phyloP scores from a whole-genome alignment of 2,329 filamentous ascomycete genomes.

The Aspergillus quadricinctus region DNA sequence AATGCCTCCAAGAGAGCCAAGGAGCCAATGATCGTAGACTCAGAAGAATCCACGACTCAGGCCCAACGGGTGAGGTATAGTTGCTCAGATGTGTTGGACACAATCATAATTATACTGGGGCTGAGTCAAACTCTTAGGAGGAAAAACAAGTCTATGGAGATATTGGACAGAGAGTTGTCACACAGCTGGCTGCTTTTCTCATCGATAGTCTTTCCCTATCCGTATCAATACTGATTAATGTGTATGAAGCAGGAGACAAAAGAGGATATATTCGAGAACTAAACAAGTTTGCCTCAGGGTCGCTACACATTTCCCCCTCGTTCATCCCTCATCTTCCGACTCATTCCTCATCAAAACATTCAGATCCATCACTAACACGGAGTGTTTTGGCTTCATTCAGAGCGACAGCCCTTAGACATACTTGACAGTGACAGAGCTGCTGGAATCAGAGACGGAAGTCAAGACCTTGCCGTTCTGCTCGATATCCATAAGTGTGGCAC shows the following conservation, averaged over 20 bases:
- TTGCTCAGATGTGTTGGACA: too few relatives aligned
- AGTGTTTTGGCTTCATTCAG: background rate
- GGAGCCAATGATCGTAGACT: too few relatives aligned
- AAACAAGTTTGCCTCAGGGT: background rate
- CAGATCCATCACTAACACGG: too few relatives aligned
- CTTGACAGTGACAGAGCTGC: constrained; percentile 18
- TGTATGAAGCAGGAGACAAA: background rate
- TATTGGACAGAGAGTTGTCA: too few relatives aligned
- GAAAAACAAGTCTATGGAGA: too few relatives aligned
- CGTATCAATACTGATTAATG: background rate
- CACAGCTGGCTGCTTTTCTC: too few relatives aligned
- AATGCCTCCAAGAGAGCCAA: too few relatives aligned
- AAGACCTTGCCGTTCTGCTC: constrained; percentile 36
- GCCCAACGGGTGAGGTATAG: too few relatives aligned
- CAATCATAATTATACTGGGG: too few relatives aligned
- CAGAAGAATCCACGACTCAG: too few relatives aligned
- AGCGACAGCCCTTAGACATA: constrained; percentile 16
- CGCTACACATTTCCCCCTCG: background rate
- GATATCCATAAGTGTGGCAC: constrained; percentile 44
- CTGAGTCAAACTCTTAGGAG: background rate
- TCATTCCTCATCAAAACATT: background rate
- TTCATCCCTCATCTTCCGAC: background rate
- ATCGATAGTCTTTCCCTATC: too few relatives aligned
- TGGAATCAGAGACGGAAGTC: constrained; percentile 25
- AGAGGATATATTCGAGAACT: background rate